phyloP scores from a whole-genome alignment of 345 rosid genomes.

The Hevea brasiliensis region DNA sequence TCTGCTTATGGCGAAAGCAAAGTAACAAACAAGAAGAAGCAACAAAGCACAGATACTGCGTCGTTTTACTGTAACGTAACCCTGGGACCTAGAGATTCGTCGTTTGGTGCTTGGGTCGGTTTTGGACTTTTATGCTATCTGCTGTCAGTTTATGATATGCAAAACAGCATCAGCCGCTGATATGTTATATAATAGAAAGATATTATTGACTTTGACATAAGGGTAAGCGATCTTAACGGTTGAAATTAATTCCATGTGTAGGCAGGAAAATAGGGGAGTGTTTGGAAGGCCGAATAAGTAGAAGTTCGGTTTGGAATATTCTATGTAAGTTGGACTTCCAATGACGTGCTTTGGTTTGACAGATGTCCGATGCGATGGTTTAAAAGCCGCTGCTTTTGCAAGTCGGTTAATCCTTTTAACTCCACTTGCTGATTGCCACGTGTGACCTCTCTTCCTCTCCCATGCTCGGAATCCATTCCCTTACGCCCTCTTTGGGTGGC shows the following conservation, averaged over 20 bases:
- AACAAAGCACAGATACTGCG: background rate
- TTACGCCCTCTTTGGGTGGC: too few relatives aligned
- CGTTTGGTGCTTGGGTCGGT: background rate
- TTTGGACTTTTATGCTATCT: background rate
- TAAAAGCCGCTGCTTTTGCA: background rate
- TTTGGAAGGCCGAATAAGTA: background rate
- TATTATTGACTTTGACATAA: background rate
- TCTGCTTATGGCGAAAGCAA: slow-evolving; percentile 3
- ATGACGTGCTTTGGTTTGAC: background rate
- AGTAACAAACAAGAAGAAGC: background rate
- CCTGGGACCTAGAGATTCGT: background rate
- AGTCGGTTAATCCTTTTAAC: slow-evolving; percentile 1
- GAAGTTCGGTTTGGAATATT: slow-evolving; percentile 7
- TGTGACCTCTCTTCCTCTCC: too few relatives aligned
- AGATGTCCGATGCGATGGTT: background rate
- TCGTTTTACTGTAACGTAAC: background rate
- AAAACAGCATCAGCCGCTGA: background rate
- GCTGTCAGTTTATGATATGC: background rate
- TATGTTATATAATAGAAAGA: background rate
- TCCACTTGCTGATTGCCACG: slow-evolving; percentile 8
- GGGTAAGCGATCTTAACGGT: background rate
- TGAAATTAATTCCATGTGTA: background rate
- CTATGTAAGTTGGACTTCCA: background rate
- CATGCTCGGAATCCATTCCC: too few relatives aligned
- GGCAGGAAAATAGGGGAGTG: background rate